A percentile compares a stretch with the other conserved stretches of the same genome.
These are phyloP conservation scores for Rutstroemia sydowiana DNA, from an alignment of 2,329 filamentous ascomycete genomes.

Conservation along the genomic window DNA sequence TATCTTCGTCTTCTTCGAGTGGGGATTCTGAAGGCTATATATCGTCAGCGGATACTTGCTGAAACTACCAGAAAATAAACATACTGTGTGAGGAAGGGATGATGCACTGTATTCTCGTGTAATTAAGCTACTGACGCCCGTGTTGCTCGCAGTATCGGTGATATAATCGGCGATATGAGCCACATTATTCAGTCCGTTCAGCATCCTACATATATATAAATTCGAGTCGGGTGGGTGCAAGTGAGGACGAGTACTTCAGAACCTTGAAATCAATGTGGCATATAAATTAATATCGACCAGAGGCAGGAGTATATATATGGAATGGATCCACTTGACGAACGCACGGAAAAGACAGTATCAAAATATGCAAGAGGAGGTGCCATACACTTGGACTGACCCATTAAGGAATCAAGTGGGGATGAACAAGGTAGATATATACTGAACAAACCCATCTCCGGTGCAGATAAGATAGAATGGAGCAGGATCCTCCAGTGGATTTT, in stretches of 20 bases:
- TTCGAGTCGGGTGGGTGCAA: slow-evolving; percentile 10
- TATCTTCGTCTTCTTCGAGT: slow-evolving; percentile 34
- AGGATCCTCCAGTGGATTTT: slow-evolving; percentile 12
- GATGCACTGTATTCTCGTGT: slow-evolving; percentile 24
- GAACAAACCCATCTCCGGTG: slow-evolving; percentile 12
- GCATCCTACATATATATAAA: slow-evolving; percentile 19
- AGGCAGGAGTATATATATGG: slow-evolving; percentile 14
- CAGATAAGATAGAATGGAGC: slow-evolving; percentile 16
- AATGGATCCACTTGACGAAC: slow-evolving; percentile 16
- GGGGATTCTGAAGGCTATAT: slow-evolving; percentile 17
- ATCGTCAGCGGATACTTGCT: slow-evolving; percentile 11
- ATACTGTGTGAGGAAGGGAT: slow-evolving; percentile 31
- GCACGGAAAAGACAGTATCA: slow-evolving; percentile 11
- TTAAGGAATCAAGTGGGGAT: slow-evolving; percentile 14
- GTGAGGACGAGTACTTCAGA: slow-evolving; percentile 3
- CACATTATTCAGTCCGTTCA: slow-evolving; percentile 14
- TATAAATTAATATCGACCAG: slow-evolving; percentile 4
- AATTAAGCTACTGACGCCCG: slow-evolving; percentile 25
- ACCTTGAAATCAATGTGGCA: neutral
- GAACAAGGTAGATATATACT: slow-evolving; percentile 13
- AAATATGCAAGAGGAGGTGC: slow-evolving; percentile 19
- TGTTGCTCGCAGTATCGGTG: slow-evolving; percentile 2
- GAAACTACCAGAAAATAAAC: slow-evolving; percentile 8
- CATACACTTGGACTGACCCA: slow-evolving; percentile 18
- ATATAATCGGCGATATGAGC: slow-evolving; percentile 6